Evolutionary conservation across 768 basidiomycete genomes (phyloP).

Genomic region (Leccinum boreale): DNA sequence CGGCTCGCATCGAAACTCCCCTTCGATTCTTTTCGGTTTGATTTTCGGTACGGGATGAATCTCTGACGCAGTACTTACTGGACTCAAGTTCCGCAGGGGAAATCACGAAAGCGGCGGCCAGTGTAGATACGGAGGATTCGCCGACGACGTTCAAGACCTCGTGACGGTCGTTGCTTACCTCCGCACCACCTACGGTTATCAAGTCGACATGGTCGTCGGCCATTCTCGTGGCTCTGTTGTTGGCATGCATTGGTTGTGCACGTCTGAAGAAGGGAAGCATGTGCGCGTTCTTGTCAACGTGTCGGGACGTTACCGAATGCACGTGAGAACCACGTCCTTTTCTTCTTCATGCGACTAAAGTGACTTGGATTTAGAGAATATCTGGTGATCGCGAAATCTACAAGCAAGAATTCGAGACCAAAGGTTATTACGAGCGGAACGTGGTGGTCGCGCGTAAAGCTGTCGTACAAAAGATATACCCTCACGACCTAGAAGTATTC

Average conservation of each 20-base stretch:
- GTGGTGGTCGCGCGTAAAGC: conserved; percentile 64
- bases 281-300: conserved; percentile 69
- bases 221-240: conserved; percentile 79
- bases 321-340: conserved; percentile 43
- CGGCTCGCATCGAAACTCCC: conserved; percentile 62
- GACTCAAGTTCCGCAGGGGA: conserved; percentile 44
- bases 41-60: conserved; percentile 63
- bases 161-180: conserved; percentile 62
- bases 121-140: conserved; percentile 59
- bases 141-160: conserved; percentile 64
- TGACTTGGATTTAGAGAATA: conserved; percentile 18
- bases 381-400: conserved; percentile 35
- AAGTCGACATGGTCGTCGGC: conserved; percentile 65
- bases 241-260: conserved; percentile 66
- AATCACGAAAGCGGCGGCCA: conserved; percentile 72
- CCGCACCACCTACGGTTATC: conserved; percentile 57
- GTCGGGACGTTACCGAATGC: conserved; percentile 77
- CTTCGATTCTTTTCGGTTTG: conserved; percentile 81
- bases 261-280: conserved; percentile 51
- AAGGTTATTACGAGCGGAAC: conserved; percentile 63
- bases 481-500: conserved; percentile 60
- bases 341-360: conserved; percentile 4
- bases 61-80: conserved; percentile 1
- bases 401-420: conserved; percentile 47
- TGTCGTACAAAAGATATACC: conserved; percentile 49